Evolutionary conservation across 768 basidiomycete species (phyloP), one percentile per base, ranked within the genome.

Genomic region (Austroboletus eburneus): DNA sequence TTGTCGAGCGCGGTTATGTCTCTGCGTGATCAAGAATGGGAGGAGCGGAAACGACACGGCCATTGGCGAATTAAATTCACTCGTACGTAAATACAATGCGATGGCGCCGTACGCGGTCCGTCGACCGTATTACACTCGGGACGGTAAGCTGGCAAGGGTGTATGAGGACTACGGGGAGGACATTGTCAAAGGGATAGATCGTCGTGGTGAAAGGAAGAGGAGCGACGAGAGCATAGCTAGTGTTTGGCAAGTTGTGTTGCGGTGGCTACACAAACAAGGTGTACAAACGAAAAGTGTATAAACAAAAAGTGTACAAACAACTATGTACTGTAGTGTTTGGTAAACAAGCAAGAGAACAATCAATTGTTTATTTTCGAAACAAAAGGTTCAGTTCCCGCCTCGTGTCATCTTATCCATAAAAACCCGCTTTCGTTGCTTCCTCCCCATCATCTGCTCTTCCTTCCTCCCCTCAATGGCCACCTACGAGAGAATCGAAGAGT

Each of bases 21-120:
- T 2, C 65, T 81, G 46, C 78, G 82, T 14, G 88, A 91, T 62
- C 56, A 61, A 4, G 79, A 78, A 43, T 92, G 90, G 90, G 81
- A 85, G 58, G 66, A 68, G 24, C 77, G 78, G 39, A 87, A 91
- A 60, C 55, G 75, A 81, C 27, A 70, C 77, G 3, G 84, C 84
- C 12, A 57, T 92, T 30, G 73, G 72, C 24, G 83, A 91, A 54
- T 66, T 91, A 33, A 91, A 93, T 63, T 71, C 79, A 3, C 72
- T 85, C 5, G 82, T 91, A 22, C 74, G 88, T 40, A 81, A 83
- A 67, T 87, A 89, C 67, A 92, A 93, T 59, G 82, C 77, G 7
- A 62, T 86, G 36, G 91, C 90, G 12, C 90, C 88, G 2, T 87
- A 86, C 57, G 71, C 80, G 5, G 89, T 86, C n/a, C 75, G 89